Conservation (phyloP, 1,284 basidiomycete genomes). For the Cryptococcus hybrid region DNA sequence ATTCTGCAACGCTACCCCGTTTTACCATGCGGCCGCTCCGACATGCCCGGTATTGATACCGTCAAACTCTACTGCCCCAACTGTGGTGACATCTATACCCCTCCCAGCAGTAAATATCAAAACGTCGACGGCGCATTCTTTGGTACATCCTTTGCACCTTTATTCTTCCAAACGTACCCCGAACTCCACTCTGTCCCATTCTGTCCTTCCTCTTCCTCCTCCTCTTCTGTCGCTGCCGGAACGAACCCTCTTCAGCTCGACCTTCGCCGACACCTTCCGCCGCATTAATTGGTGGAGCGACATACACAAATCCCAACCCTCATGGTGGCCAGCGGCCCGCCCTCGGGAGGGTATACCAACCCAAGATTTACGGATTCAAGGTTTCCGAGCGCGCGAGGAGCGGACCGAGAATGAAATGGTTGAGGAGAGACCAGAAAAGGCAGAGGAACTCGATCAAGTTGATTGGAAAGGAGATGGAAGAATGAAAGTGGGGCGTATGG, state of each 20-base stretch:
- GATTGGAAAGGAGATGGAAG: slow-evolving; percentile 83
- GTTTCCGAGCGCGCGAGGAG: slow-evolving; percentile 64
- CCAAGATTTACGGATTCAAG: slow-evolving; percentile 82
- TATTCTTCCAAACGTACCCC: slow-evolving; percentile 97
- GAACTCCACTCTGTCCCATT: slow-evolving; percentile 85
- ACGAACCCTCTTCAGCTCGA: slow-evolving; percentile 27
- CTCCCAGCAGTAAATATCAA: slow-evolving; percentile 92
- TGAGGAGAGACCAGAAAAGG: slow-evolving; percentile 78
- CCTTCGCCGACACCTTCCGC: slow-evolving; percentile 17
- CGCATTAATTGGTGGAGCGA: slow-evolving; percentile 30
- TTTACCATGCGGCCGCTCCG: slow-evolving; percentile 92
- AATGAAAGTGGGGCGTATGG: slow-evolving; percentile 22
- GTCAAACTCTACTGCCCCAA: slow-evolving; percentile 99
- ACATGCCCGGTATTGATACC: slow-evolving; percentile 96
- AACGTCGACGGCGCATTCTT: slow-evolving; percentile 99
- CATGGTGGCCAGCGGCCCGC: slow-evolving; percentile 73
- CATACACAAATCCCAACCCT: slow-evolving; percentile 66
- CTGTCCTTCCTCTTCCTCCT: slow-evolving; percentile 57
- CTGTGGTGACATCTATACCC: slow-evolving; percentile 95
- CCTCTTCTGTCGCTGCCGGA: slow-evolving; percentile 27
- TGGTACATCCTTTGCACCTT: slow-evolving; percentile 95
- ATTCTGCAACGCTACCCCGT: slow-evolving; percentile 85
- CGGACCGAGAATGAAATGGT: slow-evolving; percentile 96
- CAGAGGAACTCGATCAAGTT: slow-evolving; percentile 77
- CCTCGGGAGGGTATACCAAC: slow-evolving; percentile 79